Conservation (phyloP, 352 stramenopile species). For the Globisporangium alternatum region DNA sequence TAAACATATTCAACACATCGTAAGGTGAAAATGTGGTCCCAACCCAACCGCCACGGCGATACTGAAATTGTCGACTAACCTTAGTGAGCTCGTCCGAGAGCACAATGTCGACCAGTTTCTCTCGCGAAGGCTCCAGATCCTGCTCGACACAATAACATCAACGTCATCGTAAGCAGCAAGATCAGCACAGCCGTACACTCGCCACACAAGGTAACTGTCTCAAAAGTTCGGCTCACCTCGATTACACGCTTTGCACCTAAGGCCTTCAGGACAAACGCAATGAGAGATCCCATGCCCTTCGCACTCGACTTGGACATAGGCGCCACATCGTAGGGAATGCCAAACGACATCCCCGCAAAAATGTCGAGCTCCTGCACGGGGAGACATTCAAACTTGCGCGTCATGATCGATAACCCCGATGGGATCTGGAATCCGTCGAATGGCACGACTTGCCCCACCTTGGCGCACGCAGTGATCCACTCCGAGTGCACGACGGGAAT, state of each 20-base stretch:
- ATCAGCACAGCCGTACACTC: background rate
- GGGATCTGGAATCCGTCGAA: slow-evolving; percentile 74
- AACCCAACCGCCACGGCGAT: background rate
- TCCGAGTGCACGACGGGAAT: slow-evolving; percentile 81
- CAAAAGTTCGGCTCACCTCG: slow-evolving; percentile 30
- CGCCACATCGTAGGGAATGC: slow-evolving; percentile 53
- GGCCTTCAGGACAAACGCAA: slow-evolving; percentile 55
- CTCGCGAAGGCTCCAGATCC: slow-evolving; percentile 42
- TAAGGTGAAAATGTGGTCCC: background rate
- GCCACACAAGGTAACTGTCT: background rate
- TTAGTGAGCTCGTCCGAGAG: slow-evolving; percentile 70
- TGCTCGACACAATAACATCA: slow-evolving; percentile 17
- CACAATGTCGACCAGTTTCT: slow-evolving; percentile 51
- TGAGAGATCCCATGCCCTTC: slow-evolving; percentile 44
- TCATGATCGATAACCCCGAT: slow-evolving; percentile 59
- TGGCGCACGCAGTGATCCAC: slow-evolving; percentile 71
- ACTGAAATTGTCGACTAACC: slow-evolving; percentile 23
- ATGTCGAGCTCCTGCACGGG: slow-evolving; percentile 44
- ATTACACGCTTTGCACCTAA: slow-evolving; percentile 61
- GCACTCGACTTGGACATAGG: slow-evolving; percentile 27
- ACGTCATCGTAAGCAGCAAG: slow-evolving; percentile 1
- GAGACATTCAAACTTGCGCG: slow-evolving; percentile 63
- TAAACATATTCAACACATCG: slow-evolving; percentile 13
- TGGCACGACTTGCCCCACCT: slow-evolving; percentile 38
- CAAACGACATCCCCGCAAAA: slow-evolving; percentile 58